phyloP scores from a whole-genome alignment of 1,284 basidiomycete species.

The Vanrija sp. region DNA sequence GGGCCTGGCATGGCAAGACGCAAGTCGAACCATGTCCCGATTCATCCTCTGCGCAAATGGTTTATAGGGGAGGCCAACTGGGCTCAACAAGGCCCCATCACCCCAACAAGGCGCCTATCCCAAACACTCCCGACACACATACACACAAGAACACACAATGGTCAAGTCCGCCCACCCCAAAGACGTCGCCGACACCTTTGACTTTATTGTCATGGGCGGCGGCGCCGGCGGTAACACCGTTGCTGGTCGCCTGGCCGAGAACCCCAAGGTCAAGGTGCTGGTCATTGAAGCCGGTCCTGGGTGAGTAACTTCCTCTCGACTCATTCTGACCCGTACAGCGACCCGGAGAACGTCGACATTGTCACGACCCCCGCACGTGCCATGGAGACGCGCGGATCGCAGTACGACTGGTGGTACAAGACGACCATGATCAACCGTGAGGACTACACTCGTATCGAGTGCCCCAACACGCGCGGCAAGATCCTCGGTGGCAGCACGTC shows the following conservation, averaged over 20 bases:
- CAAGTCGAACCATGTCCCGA: no score
- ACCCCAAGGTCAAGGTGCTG: slow-evolving; percentile 53
- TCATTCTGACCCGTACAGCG: slow-evolving; percentile 50
- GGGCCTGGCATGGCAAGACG: no score
- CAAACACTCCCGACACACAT: not conserved
- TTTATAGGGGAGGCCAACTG: not conserved
- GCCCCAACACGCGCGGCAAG: slow-evolving; percentile 50
- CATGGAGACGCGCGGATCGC: slow-evolving; percentile 44
- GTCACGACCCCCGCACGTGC: slow-evolving; percentile 54
- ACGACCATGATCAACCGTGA: slow-evolving; percentile 15
- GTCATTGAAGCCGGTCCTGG: slow-evolving; percentile 57
- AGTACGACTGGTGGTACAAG: slow-evolving; percentile 15
- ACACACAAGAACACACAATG: not conserved
- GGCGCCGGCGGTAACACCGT: slow-evolving; percentile 60
- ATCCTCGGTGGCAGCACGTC: slow-evolving; percentile 60
- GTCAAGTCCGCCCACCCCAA: slow-evolving; percentile 3
- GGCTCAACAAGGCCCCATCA: not conserved
- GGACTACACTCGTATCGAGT: slow-evolving; percentile 12
- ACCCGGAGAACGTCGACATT: slow-evolving; percentile 54
- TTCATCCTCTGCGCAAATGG: no score
- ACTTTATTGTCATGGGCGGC: slow-evolving; percentile 60
- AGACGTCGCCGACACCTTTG: slow-evolving; percentile 24
- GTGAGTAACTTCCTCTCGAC: not conserved
- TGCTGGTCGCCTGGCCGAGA: slow-evolving; percentile 58
- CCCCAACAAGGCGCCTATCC: no score